Evolutionary conservation across 371 early-diverging fungal genomes (phyloP).

Genomic region (Mortierella sp.): DNA sequence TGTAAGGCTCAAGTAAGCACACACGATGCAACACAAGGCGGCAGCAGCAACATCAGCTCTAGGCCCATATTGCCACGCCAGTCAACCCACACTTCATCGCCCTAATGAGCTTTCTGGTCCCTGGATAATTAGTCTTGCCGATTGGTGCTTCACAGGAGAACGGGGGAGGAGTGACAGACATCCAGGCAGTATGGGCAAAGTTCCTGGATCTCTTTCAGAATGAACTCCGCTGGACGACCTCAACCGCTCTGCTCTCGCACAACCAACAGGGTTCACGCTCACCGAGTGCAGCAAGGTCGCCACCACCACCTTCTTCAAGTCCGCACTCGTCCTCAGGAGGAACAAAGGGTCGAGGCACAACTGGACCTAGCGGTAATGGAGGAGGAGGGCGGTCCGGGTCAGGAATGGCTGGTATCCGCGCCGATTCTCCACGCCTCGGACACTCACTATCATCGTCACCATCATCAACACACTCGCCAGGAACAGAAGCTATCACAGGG

Average conservation of each 20-base stretch:
- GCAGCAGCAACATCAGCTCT: neutral
- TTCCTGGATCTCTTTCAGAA: constrained; percentile 45
- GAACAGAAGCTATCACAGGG: neutral
- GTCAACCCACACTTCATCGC: neutral
- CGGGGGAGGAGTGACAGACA: constrained; percentile 18
- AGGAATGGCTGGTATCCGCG: neutral
- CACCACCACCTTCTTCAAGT: neutral
- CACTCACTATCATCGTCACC: neutral
- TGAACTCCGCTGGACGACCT: constrained; percentile 28
- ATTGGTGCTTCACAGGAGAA: constrained; percentile 4
- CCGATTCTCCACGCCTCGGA: neutral
- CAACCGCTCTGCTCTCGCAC: neutral
- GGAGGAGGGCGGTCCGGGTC: neutral
- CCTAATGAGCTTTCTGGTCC: neutral
- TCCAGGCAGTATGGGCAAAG: constrained; percentile 41
- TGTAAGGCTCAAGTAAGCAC: constrained; percentile 33
- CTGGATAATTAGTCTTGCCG: constrained; percentile 6
- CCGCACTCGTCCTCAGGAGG: neutral
- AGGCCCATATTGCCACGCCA: neutral
- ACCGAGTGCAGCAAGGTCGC: neutral
- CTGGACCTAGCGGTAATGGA: neutral
- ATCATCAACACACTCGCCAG: neutral
- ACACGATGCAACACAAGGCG: neutral
- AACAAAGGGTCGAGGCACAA: neutral
- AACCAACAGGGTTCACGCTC: neutral